Base-by-base conservation (phyloP, 495 filamentous ascomycete species). In the Haplographium delicatum region DNA sequence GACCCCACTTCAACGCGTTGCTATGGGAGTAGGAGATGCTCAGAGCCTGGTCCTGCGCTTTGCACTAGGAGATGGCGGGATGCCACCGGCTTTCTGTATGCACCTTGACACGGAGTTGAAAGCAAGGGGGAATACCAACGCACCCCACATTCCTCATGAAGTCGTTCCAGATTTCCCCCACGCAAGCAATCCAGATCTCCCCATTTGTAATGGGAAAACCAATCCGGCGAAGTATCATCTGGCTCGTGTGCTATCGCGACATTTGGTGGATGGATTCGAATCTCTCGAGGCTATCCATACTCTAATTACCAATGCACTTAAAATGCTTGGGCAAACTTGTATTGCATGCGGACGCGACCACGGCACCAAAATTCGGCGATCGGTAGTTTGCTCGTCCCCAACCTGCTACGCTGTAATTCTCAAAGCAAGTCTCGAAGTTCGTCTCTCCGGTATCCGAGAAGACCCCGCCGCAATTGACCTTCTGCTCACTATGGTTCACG, bases 301-400 rank as follows among this genome's bases (percentile, higher is more conserved):
- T 1, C 16, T 44, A 4, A 30, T 57, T 3, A 30, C 37, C 2
- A 37, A 48, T 19, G 30, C 45, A 9, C 31, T 53, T 11, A 39
- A 46, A n/a, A 24, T 37, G 5, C 11, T 61, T 1, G 47, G 49
- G 2, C 8, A 35, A 13, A 24, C 25, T 16, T 67, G 65, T 44
- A 44, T 65, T 11, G 47, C 57, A 15, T 67, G 65, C 28, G 58
- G 59, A n/a, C 10, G 1, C 0, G 31, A 8, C 53, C 53, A 42
- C 9, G 43, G 52, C 9, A 40, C 33, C 3, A 15, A 33, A 6
- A 41, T 65, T 11, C 56, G 56, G 9, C 56, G 65, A 9, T 23
- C 63, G 3, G 55, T 52, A 3, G 37, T 51, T 11, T 67, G 65
- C 37, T 13, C 10, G 2, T 13, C 11, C 2, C 5, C 16, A 1